Conservation (phyloP, 179 eudicot species). For the Spinacia oleracea region DNA sequence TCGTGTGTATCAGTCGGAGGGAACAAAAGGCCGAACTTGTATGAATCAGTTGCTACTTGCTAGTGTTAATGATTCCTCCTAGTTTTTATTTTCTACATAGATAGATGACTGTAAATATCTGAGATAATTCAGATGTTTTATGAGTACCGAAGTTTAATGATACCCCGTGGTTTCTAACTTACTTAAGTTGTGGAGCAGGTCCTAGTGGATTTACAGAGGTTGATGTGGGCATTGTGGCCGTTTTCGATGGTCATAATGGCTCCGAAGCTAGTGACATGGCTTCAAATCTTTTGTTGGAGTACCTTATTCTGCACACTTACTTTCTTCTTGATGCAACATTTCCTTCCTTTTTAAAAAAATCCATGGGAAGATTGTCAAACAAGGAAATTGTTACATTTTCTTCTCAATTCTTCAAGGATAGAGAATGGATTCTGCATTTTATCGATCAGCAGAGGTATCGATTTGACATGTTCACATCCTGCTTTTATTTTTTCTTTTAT, state of each 20-base stretch:
- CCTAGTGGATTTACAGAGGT: conserved; percentile 64
- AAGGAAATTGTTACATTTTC: conserved; percentile 38
- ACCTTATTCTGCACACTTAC: conserved; percentile 76
- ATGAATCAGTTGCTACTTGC: neutral
- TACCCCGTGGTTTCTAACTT: neutral
- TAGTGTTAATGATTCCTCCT: neutral
- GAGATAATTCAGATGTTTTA: neutral
- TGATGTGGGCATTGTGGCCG: conserved; percentile 68
- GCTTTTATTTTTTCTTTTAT: conserved; percentile 5
- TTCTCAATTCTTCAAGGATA: conserved; percentile 39
- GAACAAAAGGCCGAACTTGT: too few species aligned
- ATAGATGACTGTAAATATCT: neutral
- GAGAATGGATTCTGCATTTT: conserved; percentile 37
- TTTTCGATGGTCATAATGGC: conserved; percentile 98
- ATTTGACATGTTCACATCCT: neutral
- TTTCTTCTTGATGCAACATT: conserved; percentile 85
- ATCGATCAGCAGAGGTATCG: conserved; percentile 56
- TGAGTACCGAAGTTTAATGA: neutral
- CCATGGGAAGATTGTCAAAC: conserved; percentile 45
- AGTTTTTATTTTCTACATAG: neutral
- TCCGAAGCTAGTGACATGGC: conserved; percentile 98
- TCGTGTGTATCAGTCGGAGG: too few species aligned
- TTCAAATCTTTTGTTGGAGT: conserved; percentile 78
- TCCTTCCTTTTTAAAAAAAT: conserved; percentile 52
- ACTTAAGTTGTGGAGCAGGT: conserved; percentile 49